Percentiles rank a stretch among this genome's conserved stretches.
phyloP scores from a whole-genome alignment of 345 rosid genomes.

The Eutrema heterophyllum region DNA sequence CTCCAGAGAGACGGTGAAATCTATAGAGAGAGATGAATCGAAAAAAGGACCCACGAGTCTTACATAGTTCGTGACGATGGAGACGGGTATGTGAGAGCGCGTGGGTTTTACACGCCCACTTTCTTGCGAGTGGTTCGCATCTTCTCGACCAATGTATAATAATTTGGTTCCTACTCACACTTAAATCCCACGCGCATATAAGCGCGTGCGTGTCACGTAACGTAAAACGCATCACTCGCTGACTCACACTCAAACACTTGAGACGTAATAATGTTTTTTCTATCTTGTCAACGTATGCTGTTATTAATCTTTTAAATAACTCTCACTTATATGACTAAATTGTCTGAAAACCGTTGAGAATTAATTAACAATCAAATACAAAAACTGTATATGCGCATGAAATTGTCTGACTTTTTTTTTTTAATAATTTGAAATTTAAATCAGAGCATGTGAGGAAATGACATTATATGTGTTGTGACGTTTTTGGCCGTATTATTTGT shows the following conservation, averaged over 20 bases:
- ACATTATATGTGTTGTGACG: slow-evolving; percentile 13
- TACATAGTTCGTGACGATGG: slow-evolving; percentile 34
- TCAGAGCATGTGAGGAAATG: slow-evolving; percentile 14
- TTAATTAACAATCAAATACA: not conserved
- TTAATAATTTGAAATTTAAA: not conserved
- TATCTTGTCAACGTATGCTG: not conserved
- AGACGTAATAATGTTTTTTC: not conserved
- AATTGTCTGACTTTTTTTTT: not conserved
- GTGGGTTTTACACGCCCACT: not conserved
- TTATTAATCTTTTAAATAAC: not conserved
- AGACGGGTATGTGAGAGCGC: slow-evolving; percentile 24
- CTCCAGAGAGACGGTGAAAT: slow-evolving; percentile 30
- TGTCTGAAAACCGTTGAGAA: slow-evolving; percentile 6
- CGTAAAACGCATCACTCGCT: not conserved
- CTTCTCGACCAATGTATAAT: slow-evolving; percentile 20
- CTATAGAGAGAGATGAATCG: slow-evolving; percentile 21
- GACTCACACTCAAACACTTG: not conserved
- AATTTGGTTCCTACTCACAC: slow-evolving; percentile 13
- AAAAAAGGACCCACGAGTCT: slow-evolving; percentile 34
- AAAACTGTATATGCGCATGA: not conserved
- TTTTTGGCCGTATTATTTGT: not conserved
- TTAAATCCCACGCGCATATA: not conserved
- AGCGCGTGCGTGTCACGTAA: not conserved
- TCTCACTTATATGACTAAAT: not conserved
- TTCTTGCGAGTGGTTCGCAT: not conserved